Percentiles rank a stretch among this genome's conserved stretches.
phyloP scores from a whole-genome alignment of 202 grass and related monocot species.

The Panicum hallii region DNA sequence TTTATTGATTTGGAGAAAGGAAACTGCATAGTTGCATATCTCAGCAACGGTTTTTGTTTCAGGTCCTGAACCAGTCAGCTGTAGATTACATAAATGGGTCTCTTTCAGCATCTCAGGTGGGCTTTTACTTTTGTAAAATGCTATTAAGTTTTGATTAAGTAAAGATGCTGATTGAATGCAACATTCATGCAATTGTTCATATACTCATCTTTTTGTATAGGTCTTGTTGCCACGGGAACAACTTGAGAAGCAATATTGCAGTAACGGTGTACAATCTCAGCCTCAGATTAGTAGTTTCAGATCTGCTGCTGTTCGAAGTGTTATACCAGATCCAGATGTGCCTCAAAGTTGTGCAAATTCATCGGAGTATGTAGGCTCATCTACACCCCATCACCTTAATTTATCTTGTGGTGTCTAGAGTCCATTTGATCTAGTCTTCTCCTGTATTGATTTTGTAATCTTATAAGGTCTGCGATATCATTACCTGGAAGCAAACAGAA shows the following conservation, averaged over 20 bases:
- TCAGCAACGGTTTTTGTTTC: constrained; percentile 32
- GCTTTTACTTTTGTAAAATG: constrained; percentile 7
- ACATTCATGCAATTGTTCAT: constrained; percentile 13
- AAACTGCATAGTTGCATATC: constrained; percentile 21
- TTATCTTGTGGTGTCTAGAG: constrained; percentile 25
- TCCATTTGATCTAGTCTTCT: constrained; percentile 23
- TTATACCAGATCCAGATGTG: constrained; percentile 87
- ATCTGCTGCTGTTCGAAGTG: constrained; percentile 75
- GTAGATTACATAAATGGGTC: constrained; percentile 80
- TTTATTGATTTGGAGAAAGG: constrained; percentile 27
- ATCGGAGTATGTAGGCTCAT: constrained; percentile 73
- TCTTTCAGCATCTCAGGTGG: constrained; percentile 71
- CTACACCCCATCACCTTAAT: constrained; percentile 4
- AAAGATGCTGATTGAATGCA: constrained; percentile 24
- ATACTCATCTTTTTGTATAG: constrained; percentile 59
- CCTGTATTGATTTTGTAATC: constrained; percentile 21
- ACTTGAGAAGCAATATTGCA: constrained; percentile 71
- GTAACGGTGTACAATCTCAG: constrained; percentile 49
- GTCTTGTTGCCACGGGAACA: constrained; percentile 78
- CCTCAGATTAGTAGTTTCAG: constrained; percentile 68
- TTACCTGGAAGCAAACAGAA: constrained; percentile 63
- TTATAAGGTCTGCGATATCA: constrained; percentile 57
- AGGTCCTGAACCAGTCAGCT: constrained; percentile 86
- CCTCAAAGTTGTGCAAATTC: constrained; percentile 68
- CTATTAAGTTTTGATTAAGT: constrained; percentile 30